Evolutionary conservation across 306 rosid genomes (phyloP).

Genomic region (Cyclanthera cordifolia): DNA sequence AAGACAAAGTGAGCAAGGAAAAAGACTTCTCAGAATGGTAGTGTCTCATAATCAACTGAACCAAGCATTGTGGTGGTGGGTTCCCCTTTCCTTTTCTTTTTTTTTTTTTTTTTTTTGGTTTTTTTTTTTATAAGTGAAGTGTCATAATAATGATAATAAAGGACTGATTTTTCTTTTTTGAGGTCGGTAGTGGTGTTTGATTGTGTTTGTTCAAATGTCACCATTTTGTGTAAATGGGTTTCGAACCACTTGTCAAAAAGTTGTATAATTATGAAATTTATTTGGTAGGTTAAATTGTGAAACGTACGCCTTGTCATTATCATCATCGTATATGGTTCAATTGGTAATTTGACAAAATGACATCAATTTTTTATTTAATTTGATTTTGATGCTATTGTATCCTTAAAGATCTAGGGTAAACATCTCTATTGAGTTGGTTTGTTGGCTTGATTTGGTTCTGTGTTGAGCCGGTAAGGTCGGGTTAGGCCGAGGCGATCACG

Average conservation of each 20-base stretch:
- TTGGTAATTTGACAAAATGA: not conserved
- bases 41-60: not conserved
- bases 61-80: not conserved
- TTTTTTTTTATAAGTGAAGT: not conserved
- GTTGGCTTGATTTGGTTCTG: no score
- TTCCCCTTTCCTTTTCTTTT: not conserved
- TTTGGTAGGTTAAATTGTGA: not conserved
- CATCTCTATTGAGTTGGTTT: no score
- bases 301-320: not conserved
- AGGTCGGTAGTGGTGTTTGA: slow-evolving; percentile 9
- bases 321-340: not conserved
- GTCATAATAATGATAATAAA: no score
- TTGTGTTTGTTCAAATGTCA: not conserved
- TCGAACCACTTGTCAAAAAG: slow-evolving; percentile 1
- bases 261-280: slow-evolving; percentile 1
- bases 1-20: not conserved
- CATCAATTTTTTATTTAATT: no score
- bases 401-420: no score
- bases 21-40: not conserved
- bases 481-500: no score
- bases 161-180: not conserved
- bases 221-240: slow-evolving; percentile 9
- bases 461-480: no score
- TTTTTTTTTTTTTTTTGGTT: not conserved
- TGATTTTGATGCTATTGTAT: no score